phyloP scores from a whole-genome alignment of 139 green algal genomes.

The Axilococcus clingmanii region DNA sequence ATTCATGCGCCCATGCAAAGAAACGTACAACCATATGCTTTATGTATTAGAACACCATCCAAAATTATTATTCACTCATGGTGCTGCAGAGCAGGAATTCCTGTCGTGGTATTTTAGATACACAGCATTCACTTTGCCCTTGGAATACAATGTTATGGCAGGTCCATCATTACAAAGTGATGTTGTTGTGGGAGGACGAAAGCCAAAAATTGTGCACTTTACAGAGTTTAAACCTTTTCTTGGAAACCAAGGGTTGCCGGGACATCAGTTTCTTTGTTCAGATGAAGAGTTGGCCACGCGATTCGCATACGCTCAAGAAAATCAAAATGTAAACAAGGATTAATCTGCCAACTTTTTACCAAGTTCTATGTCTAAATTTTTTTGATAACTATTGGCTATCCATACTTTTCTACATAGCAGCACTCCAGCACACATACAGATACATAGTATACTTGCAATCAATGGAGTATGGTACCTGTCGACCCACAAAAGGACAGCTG shows the following conservation, averaged over 20 bases:
- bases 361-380: too few species aligned
- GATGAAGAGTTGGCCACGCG: too few species aligned
- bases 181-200: neutral
- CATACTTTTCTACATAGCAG: too few species aligned
- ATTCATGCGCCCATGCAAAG: neutral
- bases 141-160: neutral
- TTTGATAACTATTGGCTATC: too few species aligned
- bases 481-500: constrained; percentile 35
- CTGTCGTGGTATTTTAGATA: constrained; percentile 4
- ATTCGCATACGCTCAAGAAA: too few species aligned
- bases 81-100: constrained; percentile 1
- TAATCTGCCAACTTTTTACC: too few species aligned
- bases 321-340: too few species aligned
- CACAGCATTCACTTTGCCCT: neutral
- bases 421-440: too few species aligned
- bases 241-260: neutral
- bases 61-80: neutral
- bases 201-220: constrained; percentile 1
- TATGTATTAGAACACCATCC: neutral
- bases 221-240: neutral
- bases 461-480: constrained; percentile 18
- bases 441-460: too few species aligned
- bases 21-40: neutral
- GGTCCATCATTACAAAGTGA: neutral
- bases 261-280: constrained; percentile 1